Evolutionary conservation across 2,329 filamentous ascomycete genomes (phyloP), one percentile per base, ranked within the genome.

Genomic region (Pseudogymnoascus sp.): DNA sequence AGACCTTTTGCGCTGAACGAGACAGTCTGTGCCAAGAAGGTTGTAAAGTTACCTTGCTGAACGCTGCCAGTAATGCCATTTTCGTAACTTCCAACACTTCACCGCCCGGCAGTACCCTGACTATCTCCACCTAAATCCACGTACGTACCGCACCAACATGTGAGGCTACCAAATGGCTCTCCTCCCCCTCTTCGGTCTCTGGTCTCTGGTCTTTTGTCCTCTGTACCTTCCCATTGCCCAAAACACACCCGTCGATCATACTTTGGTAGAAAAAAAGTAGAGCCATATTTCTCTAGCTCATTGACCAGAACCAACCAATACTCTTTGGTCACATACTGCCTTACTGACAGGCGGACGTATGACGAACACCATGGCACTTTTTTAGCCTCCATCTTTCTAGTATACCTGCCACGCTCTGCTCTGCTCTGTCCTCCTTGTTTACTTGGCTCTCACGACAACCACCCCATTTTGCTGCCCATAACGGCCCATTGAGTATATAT

Each of bases 381-480:
- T 54, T 54, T 54, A 54, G 9, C 28, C 16, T 54, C 25, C 28
- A 54, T 54, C 25, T 7, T 7, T 54, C 28, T 20, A 25, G 22
- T 54, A 54, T 54, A 54, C 47, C 28, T 30, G 47, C 47, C 25
- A 32, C 43, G 25, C n/a, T 9, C 25, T 32, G n/a, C 47, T 20
- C 43, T 54, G 43, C 25, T 50, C 22, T 25, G 43, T 54, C n/a
- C 25, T 54, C 47, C 25, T 16, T 54, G 47, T 54, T 54, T 54
- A 18, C 9, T 28, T 54, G 47, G 47, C 25, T 32, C 47, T 54
- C 28, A 32, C 47, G 14, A 54, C 37, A 16, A 32, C 34, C 25
- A 47, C 35, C 57, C 60, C 64, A 22, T 64, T 6, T 62, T 60
- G 65, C 62, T 63, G 63, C 66, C 59, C 62, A 60, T 62, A 62